These are phyloP conservation scores for Phytophthora palmivora DNA, from an alignment of 352 stramenopile species.

Conservation along the genomic window DNA sequence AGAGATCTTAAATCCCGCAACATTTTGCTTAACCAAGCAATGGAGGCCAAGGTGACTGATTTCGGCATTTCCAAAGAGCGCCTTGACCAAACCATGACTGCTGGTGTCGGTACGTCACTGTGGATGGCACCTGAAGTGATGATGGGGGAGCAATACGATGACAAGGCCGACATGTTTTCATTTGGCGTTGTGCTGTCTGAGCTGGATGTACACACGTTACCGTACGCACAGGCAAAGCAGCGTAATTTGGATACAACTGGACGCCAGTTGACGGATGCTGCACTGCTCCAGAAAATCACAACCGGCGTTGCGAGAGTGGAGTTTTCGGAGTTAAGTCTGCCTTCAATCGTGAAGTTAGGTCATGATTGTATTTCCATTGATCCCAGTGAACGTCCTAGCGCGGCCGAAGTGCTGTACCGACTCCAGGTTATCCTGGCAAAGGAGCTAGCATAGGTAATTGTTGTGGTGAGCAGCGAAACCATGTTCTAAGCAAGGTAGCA, in stretches of 20 bases:
- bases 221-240: conserved; percentile 4
- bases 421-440: conserved; percentile 8
- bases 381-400: conserved; percentile 7
- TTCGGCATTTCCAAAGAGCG: conserved; percentile 32
- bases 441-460: neutral
- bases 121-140: conserved; percentile 26
- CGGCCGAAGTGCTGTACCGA: conserved; percentile 19
- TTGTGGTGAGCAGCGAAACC: too few species aligned
- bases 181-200: conserved; percentile 28
- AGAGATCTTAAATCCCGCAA: conserved; percentile 64
- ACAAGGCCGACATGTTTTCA: conserved; percentile 22
- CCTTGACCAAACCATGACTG: conserved; percentile 31
- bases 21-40: conserved; percentile 40
- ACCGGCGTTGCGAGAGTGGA: conserved; percentile 3
- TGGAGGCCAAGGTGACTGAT: conserved; percentile 36
- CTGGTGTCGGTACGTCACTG: conserved; percentile 29
- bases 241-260: neutral
- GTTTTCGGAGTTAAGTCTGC: conserved; percentile 7
- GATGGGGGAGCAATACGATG: conserved; percentile 17
- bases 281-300: conserved; percentile 12
- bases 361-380: conserved; percentile 12
- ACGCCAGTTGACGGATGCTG: conserved; percentile 9
- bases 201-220: conserved; percentile 18
- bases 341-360: conserved; percentile 6
- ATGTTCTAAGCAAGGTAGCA: too few species aligned